phyloP scores from a whole-genome alignment of 2,329 filamentous ascomycete genomes.

The Periconia sp. region DNA sequence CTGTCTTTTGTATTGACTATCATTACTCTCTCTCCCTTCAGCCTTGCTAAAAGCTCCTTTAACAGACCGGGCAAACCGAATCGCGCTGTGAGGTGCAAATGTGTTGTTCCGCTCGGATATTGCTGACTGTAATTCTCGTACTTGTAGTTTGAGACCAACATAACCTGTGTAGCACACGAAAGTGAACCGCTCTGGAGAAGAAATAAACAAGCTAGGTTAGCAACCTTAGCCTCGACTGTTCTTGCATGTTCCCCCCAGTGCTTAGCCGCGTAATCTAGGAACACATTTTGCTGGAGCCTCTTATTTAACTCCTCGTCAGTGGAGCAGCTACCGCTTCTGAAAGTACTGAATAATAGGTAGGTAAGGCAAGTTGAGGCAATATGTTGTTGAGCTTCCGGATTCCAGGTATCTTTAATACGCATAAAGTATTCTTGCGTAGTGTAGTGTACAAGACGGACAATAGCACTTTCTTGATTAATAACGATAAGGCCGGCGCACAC shows the following conservation, averaged over 20 bases:
- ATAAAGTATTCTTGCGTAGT: constrained; percentile 29
- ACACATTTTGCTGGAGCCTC: constrained; percentile 17
- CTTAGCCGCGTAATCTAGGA: constrained; percentile 31
- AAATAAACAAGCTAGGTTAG: constrained; percentile 7
- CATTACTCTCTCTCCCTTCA: no score
- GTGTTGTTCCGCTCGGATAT: not conserved
- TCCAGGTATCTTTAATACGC: constrained; percentile 24
- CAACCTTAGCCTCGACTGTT: constrained; percentile 11
- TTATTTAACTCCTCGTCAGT: constrained; percentile 16
- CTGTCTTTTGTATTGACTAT: constrained; percentile 10
- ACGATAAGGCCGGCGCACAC: constrained; percentile 34
- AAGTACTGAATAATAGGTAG: constrained; percentile 33
- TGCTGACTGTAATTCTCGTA: constrained; percentile 5
- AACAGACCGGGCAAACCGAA: constrained; percentile 6
- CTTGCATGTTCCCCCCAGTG: constrained; percentile 31
- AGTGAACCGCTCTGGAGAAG: constrained; percentile 2
- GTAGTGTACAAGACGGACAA: constrained; percentile 29
- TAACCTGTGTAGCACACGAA: constrained; percentile 12
- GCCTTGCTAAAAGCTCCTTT: not conserved
- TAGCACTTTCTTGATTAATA: constrained; percentile 29
- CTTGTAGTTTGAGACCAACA: not conserved
- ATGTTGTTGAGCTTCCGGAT: constrained; percentile 18
- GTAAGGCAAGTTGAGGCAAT: constrained; percentile 31
- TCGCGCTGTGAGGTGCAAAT: constrained; percentile 6
- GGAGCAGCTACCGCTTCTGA: constrained; percentile 17